Evolutionary conservation across 177 flowering plant genomes (phyloP), one percentile per base, ranked within the genome.

Genomic region (Tripterygium wilfordii): DNA sequence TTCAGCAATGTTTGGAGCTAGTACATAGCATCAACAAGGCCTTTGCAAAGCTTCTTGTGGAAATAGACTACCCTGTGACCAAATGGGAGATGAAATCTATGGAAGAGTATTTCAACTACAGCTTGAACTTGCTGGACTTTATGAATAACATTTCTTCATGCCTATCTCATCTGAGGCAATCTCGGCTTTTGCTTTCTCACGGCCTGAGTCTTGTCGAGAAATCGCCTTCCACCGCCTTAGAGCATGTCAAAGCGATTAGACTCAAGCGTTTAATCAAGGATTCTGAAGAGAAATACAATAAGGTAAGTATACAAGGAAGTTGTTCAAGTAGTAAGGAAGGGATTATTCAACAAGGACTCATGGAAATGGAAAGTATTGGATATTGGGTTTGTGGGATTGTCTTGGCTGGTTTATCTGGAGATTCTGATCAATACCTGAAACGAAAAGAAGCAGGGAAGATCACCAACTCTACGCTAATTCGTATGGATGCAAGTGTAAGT

Each of bases 111-210:
- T 70, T 76, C 22, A 54, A 38, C n/a, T 62, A 72, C 58, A 76
- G 48, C 47, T 61, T 76, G 42, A 48, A 22, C 14, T 31, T 76
- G 57, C 54, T 82, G 8, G 75, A 74, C 2, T 36, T 53, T 23
- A 57, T 74, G 14, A 82, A 82, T 17, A 60, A 51, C 14, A 63
- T 74, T 10, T 64, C 42, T 27, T 64, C 74, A 0, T 59, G 63
- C n/a, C 22, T 82, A 30, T 74, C 85, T 37, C 72, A 66, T 42
- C 59, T 78, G 33, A 60, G 57, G n/a, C 77, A 66, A 38, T 58
- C 75, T 25, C 38, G 75, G 49, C 28, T 82, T 27, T 33, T 50
- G 0, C 20, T 74, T 0, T 52, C 69, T 23, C 70, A 72, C 57
- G 75, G 66, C 13, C 17, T 76, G 36, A 62, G 50, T 51, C 68